These are phyloP conservation scores for Thecamonas trahens DNA, from an alignment of 78 protist genomes.

Conservation along the genomic window DNA sequence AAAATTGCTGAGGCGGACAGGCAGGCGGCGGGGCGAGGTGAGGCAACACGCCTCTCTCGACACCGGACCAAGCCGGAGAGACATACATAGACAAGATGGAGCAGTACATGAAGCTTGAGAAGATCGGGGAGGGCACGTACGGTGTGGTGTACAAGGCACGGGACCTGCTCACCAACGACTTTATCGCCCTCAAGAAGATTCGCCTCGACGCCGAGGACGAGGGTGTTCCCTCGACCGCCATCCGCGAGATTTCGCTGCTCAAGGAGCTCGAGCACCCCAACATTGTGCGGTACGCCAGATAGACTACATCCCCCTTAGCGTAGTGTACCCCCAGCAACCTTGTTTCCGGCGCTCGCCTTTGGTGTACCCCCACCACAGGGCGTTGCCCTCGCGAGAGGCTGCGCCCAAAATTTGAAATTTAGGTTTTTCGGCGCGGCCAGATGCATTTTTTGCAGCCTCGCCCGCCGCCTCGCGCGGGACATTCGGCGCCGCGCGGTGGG, in stretches of 20 bases:
- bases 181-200: constrained; percentile 96
- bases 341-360: too few species aligned
- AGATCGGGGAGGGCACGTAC: constrained; percentile 98
- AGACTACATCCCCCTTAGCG: background rate
- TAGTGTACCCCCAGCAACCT: background rate
- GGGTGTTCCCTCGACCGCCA: constrained; percentile 96
- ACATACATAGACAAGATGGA: constrained; percentile 36
- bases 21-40: too few species aligned
- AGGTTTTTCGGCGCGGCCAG: background rate
- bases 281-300: constrained; percentile 69
- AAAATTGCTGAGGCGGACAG: too few species aligned
- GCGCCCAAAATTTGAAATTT: background rate
- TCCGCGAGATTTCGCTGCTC: constrained; percentile 94
- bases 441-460: background rate
- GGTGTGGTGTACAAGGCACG: constrained; percentile 97
- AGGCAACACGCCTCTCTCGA: too few species aligned
- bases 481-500: too few species aligned
- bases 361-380: too few species aligned
- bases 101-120: constrained; percentile 72
- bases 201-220: constrained; percentile 95
- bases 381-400: too few species aligned
- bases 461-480: too few species aligned
- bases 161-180: constrained; percentile 47
- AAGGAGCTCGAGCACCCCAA: constrained; percentile 93
- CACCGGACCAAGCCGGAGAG: constrained; percentile 3